phyloP scores from a whole-genome alignment of 805 yeast genomes.

The Saturnispora gosingensis region DNA sequence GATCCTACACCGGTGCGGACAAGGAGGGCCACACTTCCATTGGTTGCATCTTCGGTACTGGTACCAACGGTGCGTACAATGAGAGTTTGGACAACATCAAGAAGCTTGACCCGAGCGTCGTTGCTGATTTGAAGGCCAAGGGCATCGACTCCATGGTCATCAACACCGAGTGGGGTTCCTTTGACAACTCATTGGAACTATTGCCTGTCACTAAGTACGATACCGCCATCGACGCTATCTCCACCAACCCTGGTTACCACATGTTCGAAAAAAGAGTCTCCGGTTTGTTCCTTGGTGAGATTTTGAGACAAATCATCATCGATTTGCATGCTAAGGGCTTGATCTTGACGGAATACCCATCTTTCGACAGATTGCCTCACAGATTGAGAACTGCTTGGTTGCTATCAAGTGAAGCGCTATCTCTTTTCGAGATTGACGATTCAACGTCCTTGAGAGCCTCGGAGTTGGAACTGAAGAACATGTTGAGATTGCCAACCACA shows the following conservation, averaged over 20 bases:
- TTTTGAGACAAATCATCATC: slow-evolving; percentile 62
- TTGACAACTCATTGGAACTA: slow-evolving; percentile 69
- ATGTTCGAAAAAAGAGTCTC: slow-evolving; percentile 87
- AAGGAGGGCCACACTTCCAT: slow-evolving; percentile 67
- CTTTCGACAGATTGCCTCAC: slow-evolving; percentile 41
- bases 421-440: slow-evolving; percentile 79
- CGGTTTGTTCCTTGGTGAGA: slow-evolving; percentile 91
- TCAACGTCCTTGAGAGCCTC: slow-evolving; percentile 64
- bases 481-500: slow-evolving; percentile 61
- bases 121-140: slow-evolving; percentile 29
- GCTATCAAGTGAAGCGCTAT: slow-evolving; percentile 73
- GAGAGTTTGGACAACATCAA: slow-evolving; percentile 67
- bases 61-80: slow-evolving; percentile 92
- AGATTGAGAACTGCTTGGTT: slow-evolving; percentile 69
- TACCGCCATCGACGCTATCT: slow-evolving; percentile 52
- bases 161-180: slow-evolving; percentile 98
- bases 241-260: slow-evolving; percentile 81
- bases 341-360: slow-evolving; percentile 46
- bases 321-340: slow-evolving; percentile 55
- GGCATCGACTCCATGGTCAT: slow-evolving; percentile 70
- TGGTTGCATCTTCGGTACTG: slow-evolving; percentile 95
- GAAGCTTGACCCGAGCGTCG: slow-evolving; percentile 50
- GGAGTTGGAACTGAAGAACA: slow-evolving; percentile 55
- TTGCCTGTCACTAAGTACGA: slow-evolving; percentile 80
- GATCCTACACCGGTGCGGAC: slow-evolving; percentile 65